phyloP scores from a whole-genome alignment of 345 rosid species.

The Salix purpurea region DNA sequence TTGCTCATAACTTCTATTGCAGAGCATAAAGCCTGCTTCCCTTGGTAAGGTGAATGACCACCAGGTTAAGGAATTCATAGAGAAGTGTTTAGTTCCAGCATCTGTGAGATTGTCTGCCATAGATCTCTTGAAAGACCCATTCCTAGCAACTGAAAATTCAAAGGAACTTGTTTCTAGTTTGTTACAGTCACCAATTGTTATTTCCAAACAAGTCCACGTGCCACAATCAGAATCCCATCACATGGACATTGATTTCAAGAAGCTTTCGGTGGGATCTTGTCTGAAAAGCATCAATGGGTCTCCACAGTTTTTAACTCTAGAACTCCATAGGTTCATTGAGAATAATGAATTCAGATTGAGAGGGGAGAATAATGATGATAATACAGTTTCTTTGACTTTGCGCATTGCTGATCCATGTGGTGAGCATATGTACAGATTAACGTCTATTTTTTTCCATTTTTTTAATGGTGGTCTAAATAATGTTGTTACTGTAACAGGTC shows the following conservation, averaged over 20 bases:
- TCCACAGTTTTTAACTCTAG: conserved; percentile 35
- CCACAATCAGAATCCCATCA: conserved; percentile 56
- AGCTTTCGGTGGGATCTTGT: conserved; percentile 44
- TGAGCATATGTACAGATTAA: conserved; percentile 18
- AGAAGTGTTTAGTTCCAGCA: conserved; percentile 83
- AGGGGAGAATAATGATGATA: conserved; percentile 48
- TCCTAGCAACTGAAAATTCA: conserved; percentile 40
- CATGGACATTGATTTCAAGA: conserved; percentile 60
- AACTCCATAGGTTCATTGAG: conserved; percentile 44
- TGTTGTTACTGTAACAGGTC: conserved; percentile 37
- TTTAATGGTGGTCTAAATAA: background rate
- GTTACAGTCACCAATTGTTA: conserved; percentile 16
- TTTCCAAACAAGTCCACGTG: conserved; percentile 5
- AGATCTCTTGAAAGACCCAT: conserved; percentile 73
- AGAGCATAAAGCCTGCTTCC: conserved; percentile 77
- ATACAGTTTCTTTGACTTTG: conserved; percentile 49
- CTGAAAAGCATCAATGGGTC: conserved; percentile 38
- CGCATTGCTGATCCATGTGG: conserved; percentile 56
- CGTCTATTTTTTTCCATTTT: background rate
- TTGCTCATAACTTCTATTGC: conserved; percentile 16
- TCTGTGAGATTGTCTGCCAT: conserved; percentile 66
- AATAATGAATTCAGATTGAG: conserved; percentile 48
- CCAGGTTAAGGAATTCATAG: conserved; percentile 67
- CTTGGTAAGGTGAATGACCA: conserved; percentile 62
- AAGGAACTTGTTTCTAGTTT: conserved; percentile 56